Percentiles rank a stretch among this genome's conserved stretches.
Conservation (phyloP, 2,329 filamentous ascomycete genomes). For the Hypoxylon rubiginosum region DNA sequence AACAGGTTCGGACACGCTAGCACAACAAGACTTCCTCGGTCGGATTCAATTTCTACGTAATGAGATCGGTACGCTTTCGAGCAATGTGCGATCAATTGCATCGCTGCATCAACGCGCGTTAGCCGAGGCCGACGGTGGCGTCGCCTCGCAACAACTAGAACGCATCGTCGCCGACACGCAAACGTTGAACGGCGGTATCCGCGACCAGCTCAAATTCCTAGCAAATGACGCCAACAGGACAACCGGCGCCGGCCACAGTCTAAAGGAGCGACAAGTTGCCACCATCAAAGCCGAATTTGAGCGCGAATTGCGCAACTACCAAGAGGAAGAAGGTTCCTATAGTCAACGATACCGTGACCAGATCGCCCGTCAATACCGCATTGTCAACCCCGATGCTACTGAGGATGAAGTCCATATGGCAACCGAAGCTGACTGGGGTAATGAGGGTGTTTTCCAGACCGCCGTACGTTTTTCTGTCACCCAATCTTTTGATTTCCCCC, state of each 20-base stretch:
- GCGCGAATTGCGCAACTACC: conserved; percentile 77
- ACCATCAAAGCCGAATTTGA: conserved; percentile 80
- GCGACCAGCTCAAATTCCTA: conserved; percentile 82
- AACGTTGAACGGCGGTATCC: conserved; percentile 79
- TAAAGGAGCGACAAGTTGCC: conserved; percentile 78
- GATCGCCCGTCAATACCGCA: conserved; percentile 83
- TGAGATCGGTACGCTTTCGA: conserved; percentile 76
- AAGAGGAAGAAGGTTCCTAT: conserved; percentile 79
- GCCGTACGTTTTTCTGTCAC: conserved; percentile 69
- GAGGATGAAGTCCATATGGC: conserved; percentile 79
- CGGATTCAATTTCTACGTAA: conserved; percentile 76
- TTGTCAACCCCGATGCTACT: conserved; percentile 84
- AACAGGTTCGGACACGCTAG: conserved; percentile 59
- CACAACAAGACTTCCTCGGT: conserved; percentile 75
- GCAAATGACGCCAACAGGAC: conserved; percentile 78
- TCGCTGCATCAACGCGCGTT: conserved; percentile 80
- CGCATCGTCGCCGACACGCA: conserved; percentile 77
- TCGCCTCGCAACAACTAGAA: conserved; percentile 71
- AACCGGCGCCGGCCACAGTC: conserved; percentile 68
- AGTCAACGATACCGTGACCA: conserved; percentile 80
- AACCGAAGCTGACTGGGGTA: conserved; percentile 77
- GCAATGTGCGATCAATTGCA: conserved; percentile 75
- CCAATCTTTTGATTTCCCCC: background rate
- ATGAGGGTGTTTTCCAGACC: conserved; percentile 85
- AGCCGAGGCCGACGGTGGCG: conserved; percentile 70